Evolutionary conservation across 2,329 filamentous ascomycete genomes (phyloP).

Genomic region (Curvularia hawaiiensis): DNA sequence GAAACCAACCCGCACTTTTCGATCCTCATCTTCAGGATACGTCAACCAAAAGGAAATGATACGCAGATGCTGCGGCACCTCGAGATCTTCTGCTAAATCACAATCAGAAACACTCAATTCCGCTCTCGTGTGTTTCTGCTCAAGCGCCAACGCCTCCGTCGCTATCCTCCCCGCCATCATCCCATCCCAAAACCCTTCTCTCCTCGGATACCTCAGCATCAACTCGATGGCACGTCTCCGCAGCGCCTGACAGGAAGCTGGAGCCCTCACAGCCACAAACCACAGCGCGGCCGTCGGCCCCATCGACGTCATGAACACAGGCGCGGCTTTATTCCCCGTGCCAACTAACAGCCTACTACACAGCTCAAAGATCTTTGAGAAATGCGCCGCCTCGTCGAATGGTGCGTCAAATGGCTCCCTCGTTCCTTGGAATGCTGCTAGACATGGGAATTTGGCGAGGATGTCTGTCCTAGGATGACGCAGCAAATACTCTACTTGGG

Average conservation of each 20-base stretch:
- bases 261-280: constrained; percentile 30
- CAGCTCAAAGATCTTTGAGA: constrained; percentile 24
- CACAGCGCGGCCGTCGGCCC: constrained; percentile 36
- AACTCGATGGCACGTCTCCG: constrained; percentile 34
- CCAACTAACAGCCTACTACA: constrained; percentile 18
- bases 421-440: constrained; percentile 10
- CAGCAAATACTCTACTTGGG: constrained; percentile 22
- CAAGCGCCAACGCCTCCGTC: constrained; percentile 30
- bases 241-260: constrained; percentile 23
- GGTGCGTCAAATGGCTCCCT: constrained; percentile 23
- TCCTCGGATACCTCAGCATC: constrained; percentile 34
- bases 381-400: constrained; percentile 23
- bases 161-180: constrained; percentile 61
- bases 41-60: constrained; percentile 27
- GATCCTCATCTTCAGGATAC: constrained; percentile 23
- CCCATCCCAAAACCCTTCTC: constrained; percentile 62
- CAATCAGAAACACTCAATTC: constrained; percentile 9
- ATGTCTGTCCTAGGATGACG: constrained; percentile 21
- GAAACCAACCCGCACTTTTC: constrained; percentile 27
- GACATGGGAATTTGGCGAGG: constrained; percentile 13
- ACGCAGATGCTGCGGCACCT: constrained; percentile 30
- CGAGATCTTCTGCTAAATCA: constrained; percentile 13
- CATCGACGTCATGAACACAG: constrained; percentile 35
- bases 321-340: constrained; percentile 11
- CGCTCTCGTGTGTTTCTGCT: constrained; percentile 30